Evolutionary conservation across 1,284 basidiomycete species (phyloP), one percentile per base, ranked within the genome.

Genomic region (Trichosporon coremiiforme): DNA sequence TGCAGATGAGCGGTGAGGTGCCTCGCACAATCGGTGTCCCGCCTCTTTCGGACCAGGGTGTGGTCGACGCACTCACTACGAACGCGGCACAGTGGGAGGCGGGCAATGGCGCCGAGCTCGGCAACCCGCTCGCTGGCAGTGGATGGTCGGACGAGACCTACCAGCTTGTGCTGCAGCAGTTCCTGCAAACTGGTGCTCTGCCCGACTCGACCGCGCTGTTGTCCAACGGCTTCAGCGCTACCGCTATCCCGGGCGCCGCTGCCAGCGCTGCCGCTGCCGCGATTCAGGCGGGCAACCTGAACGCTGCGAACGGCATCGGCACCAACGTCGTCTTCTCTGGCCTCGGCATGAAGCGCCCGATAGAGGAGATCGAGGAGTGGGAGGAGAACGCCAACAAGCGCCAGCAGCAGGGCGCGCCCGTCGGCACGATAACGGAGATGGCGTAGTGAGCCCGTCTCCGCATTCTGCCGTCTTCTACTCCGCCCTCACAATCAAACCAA

Each of bases 21-120:
- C 89, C 91, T 2, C 87, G 90, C 22, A 86, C 88, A 1, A 83
- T 91, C n/a, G 91, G 91, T 8, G 86, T 90, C 22, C 89, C 92
- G 0, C 89, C 90, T 2, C 84, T 90, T 22, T 88, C 88, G 13
- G 90, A 91, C 76, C 78, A 84, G 66, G 83, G 85, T 2, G 88
- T 92, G 76, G 86, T 89, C 29, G 80, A 84, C 50, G 83, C 82
- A 17, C 67, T 84, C 36, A 70, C 75, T 38, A 75, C 77, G 4
- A 75, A 75, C 22, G 80, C 80, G 13, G 75, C 77, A 25, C 72
- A 70, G 60, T 75, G 74, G 69, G 66, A 67, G 20, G 50, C 57
- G 8, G 69, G 50, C 22, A 68, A 74, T 47, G 69, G 68, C 33
- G 71, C 75, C 33, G 68, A 68, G 17, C 64, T 79, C 65, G 67